Percentiles rank a stretch among this genome's conserved stretches.
phyloP scores from a whole-genome alignment of 208 protist species.

The Trypanosoma avium region DNA sequence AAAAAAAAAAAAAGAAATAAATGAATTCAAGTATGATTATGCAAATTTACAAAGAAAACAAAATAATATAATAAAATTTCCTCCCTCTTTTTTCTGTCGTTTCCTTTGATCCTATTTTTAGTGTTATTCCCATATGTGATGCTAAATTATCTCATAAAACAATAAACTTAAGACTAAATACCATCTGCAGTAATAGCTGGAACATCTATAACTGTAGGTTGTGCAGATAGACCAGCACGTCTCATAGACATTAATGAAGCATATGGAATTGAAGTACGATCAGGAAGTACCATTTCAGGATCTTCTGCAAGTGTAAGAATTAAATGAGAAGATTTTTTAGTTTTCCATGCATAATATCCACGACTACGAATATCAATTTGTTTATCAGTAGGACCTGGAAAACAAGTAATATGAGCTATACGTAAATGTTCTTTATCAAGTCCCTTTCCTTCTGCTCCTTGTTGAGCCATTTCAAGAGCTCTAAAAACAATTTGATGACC shows the following conservation, averaged over 20 bases:
- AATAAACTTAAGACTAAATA: conserved; percentile 43
- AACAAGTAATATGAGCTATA: conserved; percentile 82
- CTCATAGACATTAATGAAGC: conserved; percentile 84
- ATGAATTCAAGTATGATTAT: too few relatives aligned
- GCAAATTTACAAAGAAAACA: conserved; percentile 12
- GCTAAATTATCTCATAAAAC: background rate
- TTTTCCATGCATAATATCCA: conserved; percentile 91
- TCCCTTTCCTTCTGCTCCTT: conserved; percentile 85
- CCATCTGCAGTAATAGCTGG: conserved; percentile 89
- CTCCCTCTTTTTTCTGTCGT: conserved; percentile 1
- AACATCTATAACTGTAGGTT: conserved; percentile 78
- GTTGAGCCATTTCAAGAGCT: conserved; percentile 80
- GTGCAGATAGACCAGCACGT: conserved; percentile 61
- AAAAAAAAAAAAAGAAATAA: conserved; percentile 20
- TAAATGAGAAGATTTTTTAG: conserved; percentile 86
- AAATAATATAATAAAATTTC: conserved; percentile 5
- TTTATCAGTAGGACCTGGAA: conserved; percentile 86
- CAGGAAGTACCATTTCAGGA: conserved; percentile 88
- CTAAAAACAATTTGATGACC: conserved; percentile 86
- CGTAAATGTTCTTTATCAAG: conserved; percentile 88
- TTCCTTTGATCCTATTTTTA: conserved; percentile 5
- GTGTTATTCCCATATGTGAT: background rate
- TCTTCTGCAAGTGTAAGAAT: conserved; percentile 85
- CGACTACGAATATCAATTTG: conserved; percentile 88
- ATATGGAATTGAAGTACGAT: conserved; percentile 85